A percentile compares a stretch with the other conserved stretches of the same genome.
phyloP scores from a whole-genome alignment of 2,329 filamentous ascomycete genomes.

The Claviceps fusiformis region DNA sequence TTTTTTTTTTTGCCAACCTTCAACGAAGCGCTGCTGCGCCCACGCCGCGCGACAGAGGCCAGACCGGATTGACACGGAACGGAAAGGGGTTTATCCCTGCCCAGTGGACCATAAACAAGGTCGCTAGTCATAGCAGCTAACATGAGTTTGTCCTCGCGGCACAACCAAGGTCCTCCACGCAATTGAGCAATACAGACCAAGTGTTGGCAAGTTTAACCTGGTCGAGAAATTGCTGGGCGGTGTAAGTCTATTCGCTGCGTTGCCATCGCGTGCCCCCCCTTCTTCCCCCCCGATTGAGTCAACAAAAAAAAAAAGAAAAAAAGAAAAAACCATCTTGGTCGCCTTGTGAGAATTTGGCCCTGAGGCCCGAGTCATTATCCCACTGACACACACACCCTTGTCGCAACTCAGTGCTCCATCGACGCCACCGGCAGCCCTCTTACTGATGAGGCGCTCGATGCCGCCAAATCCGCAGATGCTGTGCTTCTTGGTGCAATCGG shows the following conservation, averaged over 20 bases:
- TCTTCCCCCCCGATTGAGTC: constrained; percentile 1
- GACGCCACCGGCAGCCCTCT: constrained; percentile 65
- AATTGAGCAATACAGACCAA: constrained; percentile 55
- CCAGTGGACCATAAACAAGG: background rate
- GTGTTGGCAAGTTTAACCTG: constrained; percentile 67
- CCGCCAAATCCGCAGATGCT: constrained; percentile 75
- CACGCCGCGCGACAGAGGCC: background rate
- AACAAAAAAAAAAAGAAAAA: no score
- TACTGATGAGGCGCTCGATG: constrained; percentile 68
- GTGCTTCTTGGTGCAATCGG: constrained; percentile 89
- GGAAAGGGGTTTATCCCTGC: background rate
- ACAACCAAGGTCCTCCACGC: constrained; percentile 56
- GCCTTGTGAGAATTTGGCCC: background rate
- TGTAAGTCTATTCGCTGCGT: constrained; percentile 39
- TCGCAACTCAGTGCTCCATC: constrained; percentile 59
- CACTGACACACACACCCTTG: background rate
- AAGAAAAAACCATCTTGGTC: background rate
- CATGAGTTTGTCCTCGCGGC: background rate
- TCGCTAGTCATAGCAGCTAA: constrained; percentile 1
- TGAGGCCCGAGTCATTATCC: background rate
- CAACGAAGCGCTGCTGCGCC: no score
- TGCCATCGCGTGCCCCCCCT: background rate
- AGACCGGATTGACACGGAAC: background rate
- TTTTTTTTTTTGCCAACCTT: background rate
- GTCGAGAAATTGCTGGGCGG: constrained; percentile 80